A percentile compares a stretch with the other conserved stretches of the same genome.
These are phyloP conservation scores for Nakaseomyces sp. DNA, from an alignment of 1,139 yeast genomes.

Conservation along the genomic window DNA sequence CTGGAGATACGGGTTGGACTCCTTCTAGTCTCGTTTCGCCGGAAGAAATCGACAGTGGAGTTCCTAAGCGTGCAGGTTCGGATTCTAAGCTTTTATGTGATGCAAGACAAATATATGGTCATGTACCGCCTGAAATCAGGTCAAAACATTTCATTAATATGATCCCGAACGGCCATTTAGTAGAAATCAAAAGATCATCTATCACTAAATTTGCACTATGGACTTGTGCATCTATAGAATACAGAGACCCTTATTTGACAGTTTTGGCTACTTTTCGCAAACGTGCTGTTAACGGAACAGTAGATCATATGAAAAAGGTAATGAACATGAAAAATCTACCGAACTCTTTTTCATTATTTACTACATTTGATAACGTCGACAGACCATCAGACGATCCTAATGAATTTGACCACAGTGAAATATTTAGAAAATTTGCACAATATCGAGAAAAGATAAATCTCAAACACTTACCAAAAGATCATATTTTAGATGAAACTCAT, in stretches of 20 bases:
- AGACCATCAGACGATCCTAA: conserved; percentile 7
- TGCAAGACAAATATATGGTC: background rate
- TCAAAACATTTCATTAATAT: conserved; percentile 15
- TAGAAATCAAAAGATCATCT: conserved; percentile 26
- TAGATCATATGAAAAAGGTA: conserved; percentile 12
- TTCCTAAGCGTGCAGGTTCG: background rate
- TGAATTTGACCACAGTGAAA: conserved; percentile 13
- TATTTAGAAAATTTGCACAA: conserved; percentile 25
- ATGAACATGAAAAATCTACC: conserved; percentile 17
- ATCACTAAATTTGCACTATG: conserved; percentile 20
- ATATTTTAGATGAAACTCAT: conserved; percentile 10
- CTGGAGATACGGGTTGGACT: background rate
- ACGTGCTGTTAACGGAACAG: conserved; percentile 20
- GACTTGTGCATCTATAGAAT: conserved; percentile 21
- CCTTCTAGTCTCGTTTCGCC: background rate
- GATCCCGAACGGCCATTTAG: conserved; percentile 21
- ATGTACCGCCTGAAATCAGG: background rate
- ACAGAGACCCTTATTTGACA: conserved; percentile 25
- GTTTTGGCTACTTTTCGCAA: conserved; percentile 17
- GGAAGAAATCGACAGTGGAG: background rate
- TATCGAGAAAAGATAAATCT: conserved; percentile 17
- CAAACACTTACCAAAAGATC: conserved; percentile 7
- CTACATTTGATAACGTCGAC: conserved; percentile 20
- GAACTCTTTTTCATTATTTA: conserved; percentile 19
- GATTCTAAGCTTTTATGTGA: background rate